Base-by-base conservation (phyloP, 345 rosid genomes). In the Acer negundo region DNA sequence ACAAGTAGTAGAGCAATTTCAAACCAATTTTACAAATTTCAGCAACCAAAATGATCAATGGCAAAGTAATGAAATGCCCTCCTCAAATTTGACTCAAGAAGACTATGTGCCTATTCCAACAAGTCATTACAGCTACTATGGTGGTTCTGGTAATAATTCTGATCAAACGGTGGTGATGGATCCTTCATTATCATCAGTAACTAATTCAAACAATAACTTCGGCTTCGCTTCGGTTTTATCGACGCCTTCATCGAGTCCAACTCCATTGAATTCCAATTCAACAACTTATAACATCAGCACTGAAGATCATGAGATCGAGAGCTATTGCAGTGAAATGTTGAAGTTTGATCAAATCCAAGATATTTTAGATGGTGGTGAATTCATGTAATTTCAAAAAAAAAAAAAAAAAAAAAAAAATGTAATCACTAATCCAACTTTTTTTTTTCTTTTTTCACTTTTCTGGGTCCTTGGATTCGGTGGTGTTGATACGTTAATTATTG, bases 251-350 rank as follows among this genome's bases (percentile, higher is more conserved):
- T 87, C 94, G 8, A 89, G 97, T 72, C 90, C 97, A 19, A 81
- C 90, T 20, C 83, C 88, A 17, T 65, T 91, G 87, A 86, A 86
- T 75, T 91, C 97, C 13, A 84, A 83, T 61, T 87, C 97, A 8
- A 87, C 91, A 1, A 35, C 38, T 4, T 85, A 85, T 58, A 35
- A 35, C 38, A 75, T 88, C 80, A 79, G 87, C 78, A 86, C 87
- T 46, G 95, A 92, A 77, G 98, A 93, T 31, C 35, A 31, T 56
- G 98, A 90, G 78, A 86, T 86, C 78, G 98, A 92, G 68, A 95
- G 95, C 82, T 86, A 87, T 63, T 87, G 92, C 81, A 92, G 96
- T 84, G 76, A 83, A 67, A 62, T 88, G 70, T 78, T 88, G 72
- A 87, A 85, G 86, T 89, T 91, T 74, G 93, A 90, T n/a, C n/a